A percentile compares a stretch with the other conserved stretches of the same genome.
Conservation (phyloP, 148 eudicot genomes). For the Fagopyrum esculentum region DNA sequence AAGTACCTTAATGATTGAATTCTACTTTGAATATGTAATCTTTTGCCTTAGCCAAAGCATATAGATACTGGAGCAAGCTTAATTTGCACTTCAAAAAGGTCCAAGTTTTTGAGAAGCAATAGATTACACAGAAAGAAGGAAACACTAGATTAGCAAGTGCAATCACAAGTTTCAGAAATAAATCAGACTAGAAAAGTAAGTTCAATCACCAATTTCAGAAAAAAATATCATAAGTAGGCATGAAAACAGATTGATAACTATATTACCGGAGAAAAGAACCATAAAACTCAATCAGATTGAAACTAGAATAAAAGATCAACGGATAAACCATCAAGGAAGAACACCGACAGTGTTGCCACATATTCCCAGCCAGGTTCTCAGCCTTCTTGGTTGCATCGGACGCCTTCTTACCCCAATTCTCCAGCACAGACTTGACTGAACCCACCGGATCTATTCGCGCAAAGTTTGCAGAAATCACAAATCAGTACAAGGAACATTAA, state of each 20-base stretch:
- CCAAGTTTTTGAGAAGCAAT: background rate
- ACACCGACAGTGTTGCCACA: constrained; percentile 92
- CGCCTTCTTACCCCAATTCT: constrained; percentile 83
- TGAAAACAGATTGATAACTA: too few relatives aligned
- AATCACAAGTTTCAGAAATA: background rate
- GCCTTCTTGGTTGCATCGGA: constrained; percentile 77
- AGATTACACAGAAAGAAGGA: background rate
- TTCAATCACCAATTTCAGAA: too few relatives aligned
- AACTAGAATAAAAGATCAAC: constrained; percentile 1
- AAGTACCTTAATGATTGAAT: background rate
- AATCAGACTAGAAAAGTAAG: background rate
- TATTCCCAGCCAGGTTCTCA: constrained; percentile 74
- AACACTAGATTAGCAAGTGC: background rate
- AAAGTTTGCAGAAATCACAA: background rate
- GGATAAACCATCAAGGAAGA: background rate
- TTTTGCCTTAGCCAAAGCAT: background rate
- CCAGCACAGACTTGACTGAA: constrained; percentile 66
- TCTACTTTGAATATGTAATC: constrained; percentile 1
- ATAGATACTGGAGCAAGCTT: background rate
- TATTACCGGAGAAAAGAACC: background rate
- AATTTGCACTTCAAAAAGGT: background rate
- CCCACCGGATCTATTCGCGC: constrained; percentile 44
- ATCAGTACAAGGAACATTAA: background rate
- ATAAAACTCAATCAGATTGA: background rate
- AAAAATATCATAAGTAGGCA: too few relatives aligned